A percentile compares a stretch with the other conserved stretches of the same genome.
phyloP scores from a whole-genome alignment of 495 filamentous ascomycete species.

The Trichocladium antarcticum region DNA sequence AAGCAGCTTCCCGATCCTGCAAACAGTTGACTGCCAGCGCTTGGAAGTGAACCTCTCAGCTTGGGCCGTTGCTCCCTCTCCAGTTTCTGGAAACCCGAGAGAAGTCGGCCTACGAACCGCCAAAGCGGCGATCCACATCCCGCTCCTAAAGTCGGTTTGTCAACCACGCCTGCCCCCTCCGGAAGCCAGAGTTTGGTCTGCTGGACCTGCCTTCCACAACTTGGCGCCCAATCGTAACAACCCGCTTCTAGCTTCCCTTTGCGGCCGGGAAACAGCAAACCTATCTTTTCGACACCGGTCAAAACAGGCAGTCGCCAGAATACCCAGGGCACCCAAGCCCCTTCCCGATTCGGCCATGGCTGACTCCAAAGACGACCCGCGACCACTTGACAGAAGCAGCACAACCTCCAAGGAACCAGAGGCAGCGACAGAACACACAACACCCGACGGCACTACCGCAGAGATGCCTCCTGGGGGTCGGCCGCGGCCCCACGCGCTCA shows the following conservation, averaged over 20 bases:
- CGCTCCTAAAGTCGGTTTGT: not conserved
- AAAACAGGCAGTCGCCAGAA: constrained; percentile 1
- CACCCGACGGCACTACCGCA: constrained; percentile 7
- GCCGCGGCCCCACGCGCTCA: constrained; percentile 14
- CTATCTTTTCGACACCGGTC: not conserved
- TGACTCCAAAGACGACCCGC: not conserved
- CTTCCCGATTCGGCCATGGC: constrained; percentile 1
- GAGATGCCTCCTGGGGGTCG: constrained; percentile 22
- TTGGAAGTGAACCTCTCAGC: not conserved
- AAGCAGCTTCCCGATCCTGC: constrained; percentile 7
- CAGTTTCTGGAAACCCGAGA: not conserved
- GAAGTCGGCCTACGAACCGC: not conserved
- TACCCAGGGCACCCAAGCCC: not conserved
- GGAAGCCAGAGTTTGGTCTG: not conserved
- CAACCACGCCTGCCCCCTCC: not conserved
- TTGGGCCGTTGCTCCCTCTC: not conserved
- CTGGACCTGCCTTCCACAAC: not conserved
- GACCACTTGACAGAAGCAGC: not conserved
- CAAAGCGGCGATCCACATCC: not conserved
- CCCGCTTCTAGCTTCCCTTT: not conserved
- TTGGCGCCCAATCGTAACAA: not conserved
- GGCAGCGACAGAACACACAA: constrained; percentile 1
- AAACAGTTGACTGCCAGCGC: not conserved
- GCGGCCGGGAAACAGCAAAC: too few species aligned
- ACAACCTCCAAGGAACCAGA: not conserved